Evolutionary conservation across 768 basidiomycete species (phyloP).

Genomic region (Russula lepida): DNA sequence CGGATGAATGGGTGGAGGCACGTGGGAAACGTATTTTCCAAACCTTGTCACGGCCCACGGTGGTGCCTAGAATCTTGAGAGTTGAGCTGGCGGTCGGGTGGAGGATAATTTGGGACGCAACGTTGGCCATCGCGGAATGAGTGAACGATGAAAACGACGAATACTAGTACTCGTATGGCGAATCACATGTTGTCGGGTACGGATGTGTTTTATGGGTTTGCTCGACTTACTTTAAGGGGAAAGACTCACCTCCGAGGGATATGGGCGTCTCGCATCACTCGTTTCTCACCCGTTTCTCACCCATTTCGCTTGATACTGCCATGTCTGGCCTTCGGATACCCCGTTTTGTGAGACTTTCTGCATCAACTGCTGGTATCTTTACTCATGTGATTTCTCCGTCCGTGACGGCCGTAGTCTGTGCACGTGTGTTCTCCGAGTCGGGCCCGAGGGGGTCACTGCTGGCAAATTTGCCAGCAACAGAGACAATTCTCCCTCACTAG

Average conservation of each 20-base stretch:
- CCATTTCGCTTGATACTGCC: background rate
- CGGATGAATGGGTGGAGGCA: background rate
- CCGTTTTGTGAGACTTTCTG: constrained; percentile 14
- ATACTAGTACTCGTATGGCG: background rate
- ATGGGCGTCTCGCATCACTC: background rate
- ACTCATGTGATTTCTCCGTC: constrained; percentile 29
- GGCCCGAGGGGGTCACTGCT: background rate
- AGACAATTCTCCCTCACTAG: constrained; percentile 29
- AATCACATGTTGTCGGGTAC: constrained; percentile 13
- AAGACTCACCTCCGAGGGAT: too few relatives aligned
- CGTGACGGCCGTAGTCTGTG: constrained; percentile 2
- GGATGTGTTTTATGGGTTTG: too few relatives aligned
- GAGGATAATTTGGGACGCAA: constrained; percentile 72
- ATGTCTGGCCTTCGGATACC: constrained; percentile 27
- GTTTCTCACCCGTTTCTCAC: background rate
- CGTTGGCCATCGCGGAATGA: constrained; percentile 27
- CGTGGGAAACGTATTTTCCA: constrained; percentile 12
- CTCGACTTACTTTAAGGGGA: background rate
- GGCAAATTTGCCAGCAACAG: constrained; percentile 5
- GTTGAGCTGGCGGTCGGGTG: constrained; percentile 73
- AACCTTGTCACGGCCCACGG: constrained; percentile 88
- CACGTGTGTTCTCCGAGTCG: constrained; percentile 3
- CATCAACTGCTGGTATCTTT: background rate
- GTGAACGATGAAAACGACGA: background rate
- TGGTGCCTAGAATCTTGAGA: constrained; percentile 72